phyloP scores from a whole-genome alignment of 2,329 filamentous ascomycete genomes.

The Microdochium bolleyi region DNA sequence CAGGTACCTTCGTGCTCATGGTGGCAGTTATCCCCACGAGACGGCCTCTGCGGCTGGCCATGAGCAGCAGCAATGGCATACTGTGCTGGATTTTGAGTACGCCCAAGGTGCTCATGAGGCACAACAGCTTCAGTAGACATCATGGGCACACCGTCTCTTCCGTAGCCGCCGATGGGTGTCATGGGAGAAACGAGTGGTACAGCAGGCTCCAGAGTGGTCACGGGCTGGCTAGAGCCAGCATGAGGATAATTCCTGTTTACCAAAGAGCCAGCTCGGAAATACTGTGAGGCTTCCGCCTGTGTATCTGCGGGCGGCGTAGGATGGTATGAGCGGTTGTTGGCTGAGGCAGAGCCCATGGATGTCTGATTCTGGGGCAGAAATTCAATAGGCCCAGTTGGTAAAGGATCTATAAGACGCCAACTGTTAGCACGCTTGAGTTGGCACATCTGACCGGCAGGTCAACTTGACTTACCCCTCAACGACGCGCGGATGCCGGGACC shows the following conservation, averaged over 20 bases:
- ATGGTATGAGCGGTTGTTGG: neutral
- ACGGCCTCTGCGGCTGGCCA: neutral
- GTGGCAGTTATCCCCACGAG: neutral
- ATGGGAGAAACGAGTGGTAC: neutral
- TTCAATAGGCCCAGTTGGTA: neutral
- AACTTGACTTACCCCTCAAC: neutral
- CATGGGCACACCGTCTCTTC: neutral
- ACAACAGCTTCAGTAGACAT: neutral
- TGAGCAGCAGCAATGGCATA: neutral
- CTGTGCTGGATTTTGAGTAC: neutral
- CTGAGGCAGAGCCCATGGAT: neutral
- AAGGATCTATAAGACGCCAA: neutral
- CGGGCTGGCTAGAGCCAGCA: neutral
- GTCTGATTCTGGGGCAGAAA: neutral
- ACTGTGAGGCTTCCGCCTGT: neutral
- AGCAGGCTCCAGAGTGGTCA: neutral
- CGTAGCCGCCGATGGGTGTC: neutral
- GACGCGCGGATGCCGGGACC: neutral
- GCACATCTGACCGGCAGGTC: neutral
- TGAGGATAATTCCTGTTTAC: neutral
- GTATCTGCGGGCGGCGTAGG: neutral
- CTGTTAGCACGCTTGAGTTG: neutral
- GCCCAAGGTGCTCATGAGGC: neutral
- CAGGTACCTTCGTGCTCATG: neutral
- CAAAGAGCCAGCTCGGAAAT: neutral